Evolutionary conservation across 2,329 filamentous ascomycete species (phyloP).

Genomic region (Scedosporium apiospermum): DNA sequence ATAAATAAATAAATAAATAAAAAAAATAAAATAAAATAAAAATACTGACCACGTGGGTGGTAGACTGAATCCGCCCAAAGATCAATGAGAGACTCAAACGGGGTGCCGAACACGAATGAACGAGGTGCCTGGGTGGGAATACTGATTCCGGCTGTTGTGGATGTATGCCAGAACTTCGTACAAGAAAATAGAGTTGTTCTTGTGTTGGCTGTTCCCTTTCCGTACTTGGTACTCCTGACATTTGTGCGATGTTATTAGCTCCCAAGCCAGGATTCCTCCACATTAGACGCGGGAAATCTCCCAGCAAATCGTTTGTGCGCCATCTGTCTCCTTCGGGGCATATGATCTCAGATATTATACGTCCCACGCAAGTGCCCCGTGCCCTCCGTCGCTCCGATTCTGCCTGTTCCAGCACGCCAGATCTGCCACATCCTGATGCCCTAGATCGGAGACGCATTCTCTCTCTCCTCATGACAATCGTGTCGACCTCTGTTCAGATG

Average conservation of each 20-base stretch:
- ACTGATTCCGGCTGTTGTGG: neutral
- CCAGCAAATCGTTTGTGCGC: conserved; percentile 1
- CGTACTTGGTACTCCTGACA: neutral
- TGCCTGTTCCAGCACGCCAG: neutral
- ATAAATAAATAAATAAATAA: no score
- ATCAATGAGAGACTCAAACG: no score
- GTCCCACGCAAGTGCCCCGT: neutral
- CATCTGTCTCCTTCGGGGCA: neutral
- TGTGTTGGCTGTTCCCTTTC: neutral
- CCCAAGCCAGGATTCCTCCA: neutral
- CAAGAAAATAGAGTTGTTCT: neutral
- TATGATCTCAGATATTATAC: neutral
- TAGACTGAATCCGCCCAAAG: no score
- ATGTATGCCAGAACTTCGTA: neutral
- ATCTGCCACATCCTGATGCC: neutral
- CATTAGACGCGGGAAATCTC: neutral
- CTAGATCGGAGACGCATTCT: neutral
- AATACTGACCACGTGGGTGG: no score
- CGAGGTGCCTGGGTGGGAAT: neutral
- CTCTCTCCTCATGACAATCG: neutral
- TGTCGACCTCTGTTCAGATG: neutral
- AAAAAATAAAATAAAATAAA: no score
- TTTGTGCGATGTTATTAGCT: neutral
- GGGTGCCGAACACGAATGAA: neutral
- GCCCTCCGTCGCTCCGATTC: neutral